Evolutionary conservation across 2,329 filamentous ascomycete genomes (phyloP), one percentile per base, ranked within the genome.

Genomic region (Pseudogymnoascus sp.): DNA sequence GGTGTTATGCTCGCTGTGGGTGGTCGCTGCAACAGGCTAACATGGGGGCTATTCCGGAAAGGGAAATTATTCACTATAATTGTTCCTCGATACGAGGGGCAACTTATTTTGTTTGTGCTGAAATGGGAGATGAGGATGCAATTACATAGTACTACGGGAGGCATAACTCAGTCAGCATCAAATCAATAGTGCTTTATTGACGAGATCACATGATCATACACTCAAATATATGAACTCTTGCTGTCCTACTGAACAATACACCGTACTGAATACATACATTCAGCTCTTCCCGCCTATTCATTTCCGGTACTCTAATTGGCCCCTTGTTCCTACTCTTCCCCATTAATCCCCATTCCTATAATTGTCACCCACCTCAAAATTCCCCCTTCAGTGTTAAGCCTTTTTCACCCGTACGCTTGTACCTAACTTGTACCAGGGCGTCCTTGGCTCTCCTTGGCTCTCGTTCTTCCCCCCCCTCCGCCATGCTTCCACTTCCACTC

Each of bases 191-290:
- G n/a, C n/a, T n/a, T n/a, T n/a, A n/a, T n/a, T n/a, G n/a, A n/a
- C n/a, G 40, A 48, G 42, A 48, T 52, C 42, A 52, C 42, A 52
- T 52, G 42, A 48, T 45, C 9, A 18, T n/a, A n/a, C n/a, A n/a
- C n/a, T n/a, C n/a, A n/a, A n/a, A n/a, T n/a, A n/a, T n/a, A n/a
- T n/a, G n/a, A n/a, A n/a, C n/a, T n/a, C n/a, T n/a, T n/a, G n/a
- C n/a, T 39, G 36, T 18, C n/a, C n/a, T 39, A 39, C 6, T 15
- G 36, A 7, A 39, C 13, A 39, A 36, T 13, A n/a, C 35, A n/a
- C 35, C n/a, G 15, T 5, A 40, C 18, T 42, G 4, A 42, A 15
- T 40, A n/a, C n/a, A n/a, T n/a, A n/a, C n/a, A n/a, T n/a, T n/a
- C n/a, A n/a, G n/a, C n/a, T n/a, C n/a, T n/a, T n/a, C n/a, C n/a